Evolutionary conservation across 2,329 filamentous ascomycete genomes (phyloP).

Genomic region (Penicillium brasilianum): DNA sequence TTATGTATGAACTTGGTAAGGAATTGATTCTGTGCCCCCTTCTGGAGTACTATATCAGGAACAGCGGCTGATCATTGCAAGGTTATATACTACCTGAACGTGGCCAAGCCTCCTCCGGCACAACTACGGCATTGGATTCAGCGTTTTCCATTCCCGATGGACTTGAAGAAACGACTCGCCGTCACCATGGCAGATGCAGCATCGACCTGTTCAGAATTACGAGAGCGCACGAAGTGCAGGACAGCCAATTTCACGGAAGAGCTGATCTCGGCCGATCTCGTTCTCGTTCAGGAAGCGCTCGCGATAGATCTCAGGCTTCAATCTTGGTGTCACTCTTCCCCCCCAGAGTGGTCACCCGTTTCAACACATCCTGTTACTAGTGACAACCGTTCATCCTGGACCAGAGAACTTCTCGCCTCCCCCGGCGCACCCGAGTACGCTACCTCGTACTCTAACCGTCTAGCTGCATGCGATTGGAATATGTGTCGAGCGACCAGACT

Average conservation of each 20-base stretch:
- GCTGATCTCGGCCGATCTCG: neutral
- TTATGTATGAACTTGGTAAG: constrained; percentile 20
- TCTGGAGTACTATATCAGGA: neutral
- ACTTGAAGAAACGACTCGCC: neutral
- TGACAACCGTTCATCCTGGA: constrained; percentile 10
- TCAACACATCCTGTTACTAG: neutral
- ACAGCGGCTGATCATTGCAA: neutral
- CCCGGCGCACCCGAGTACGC: constrained; percentile 14
- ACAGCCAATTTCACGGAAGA: neutral
- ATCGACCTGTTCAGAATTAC: neutral
- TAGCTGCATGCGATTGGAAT: constrained; percentile 19
- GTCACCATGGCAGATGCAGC: neutral
- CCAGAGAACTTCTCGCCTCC: constrained; percentile 1
- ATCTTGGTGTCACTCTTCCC: neutral
- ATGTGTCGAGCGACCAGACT: constrained; percentile 17
- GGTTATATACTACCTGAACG: neutral
- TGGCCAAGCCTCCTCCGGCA: neutral
- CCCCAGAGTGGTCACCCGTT: constrained; percentile 3
- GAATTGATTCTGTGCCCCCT: neutral
- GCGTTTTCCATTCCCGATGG: neutral
- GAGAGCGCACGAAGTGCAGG: neutral
- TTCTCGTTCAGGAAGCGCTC: neutral
- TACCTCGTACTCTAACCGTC: constrained; percentile 1
- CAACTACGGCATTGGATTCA: neutral
- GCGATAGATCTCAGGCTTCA: neutral